A percentile compares a stretch with the other conserved stretches of the same genome.
These are phyloP conservation scores for Biscutella laevigata DNA, from an alignment of 441 rosid species.

Conservation along the genomic window DNA sequence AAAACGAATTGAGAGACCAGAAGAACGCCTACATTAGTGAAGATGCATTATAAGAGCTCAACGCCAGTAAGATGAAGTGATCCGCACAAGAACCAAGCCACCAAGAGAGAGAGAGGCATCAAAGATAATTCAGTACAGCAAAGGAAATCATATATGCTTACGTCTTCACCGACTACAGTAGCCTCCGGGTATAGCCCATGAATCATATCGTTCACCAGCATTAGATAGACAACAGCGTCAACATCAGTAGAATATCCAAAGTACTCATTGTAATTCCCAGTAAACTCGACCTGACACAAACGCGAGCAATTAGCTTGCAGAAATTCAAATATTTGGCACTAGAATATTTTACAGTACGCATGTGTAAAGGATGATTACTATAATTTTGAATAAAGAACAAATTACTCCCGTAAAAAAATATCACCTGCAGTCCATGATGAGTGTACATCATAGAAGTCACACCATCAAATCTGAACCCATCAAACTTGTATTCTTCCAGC, in stretches of 20 bases:
- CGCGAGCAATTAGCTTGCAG: constrained; percentile 5
- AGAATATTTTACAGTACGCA: not conserved
- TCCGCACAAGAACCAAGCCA: too few species aligned
- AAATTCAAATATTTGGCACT: not conserved
- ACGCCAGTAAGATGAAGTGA: too few species aligned
- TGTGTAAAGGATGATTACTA: not conserved
- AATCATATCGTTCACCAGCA: constrained; percentile 92
- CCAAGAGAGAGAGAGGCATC: not conserved
- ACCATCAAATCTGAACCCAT: constrained; percentile 98
- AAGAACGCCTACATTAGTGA: too few species aligned
- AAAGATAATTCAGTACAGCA: not conserved
- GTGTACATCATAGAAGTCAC: constrained; percentile 99
- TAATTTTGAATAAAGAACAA: not conserved
- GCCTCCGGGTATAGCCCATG: constrained; percentile 94
- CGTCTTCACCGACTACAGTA: constrained; percentile 91
- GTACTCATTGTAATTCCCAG: constrained; percentile 87
- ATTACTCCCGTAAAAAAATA: not conserved
- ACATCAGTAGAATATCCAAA: constrained; percentile 89
- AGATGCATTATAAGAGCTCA: too few species aligned
- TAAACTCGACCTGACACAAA: constrained; percentile 57
- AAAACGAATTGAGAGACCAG: not conserved
- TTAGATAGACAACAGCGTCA: constrained; percentile 82
- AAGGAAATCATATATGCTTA: constrained; percentile 27
- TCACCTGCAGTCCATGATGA: constrained; percentile 90
- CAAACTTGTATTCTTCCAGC: constrained; percentile 92